Percentiles rank a stretch among this genome's conserved stretches.
phyloP scores from a whole-genome alignment of 257 asterid species.

The Capsicum pubescens region DNA sequence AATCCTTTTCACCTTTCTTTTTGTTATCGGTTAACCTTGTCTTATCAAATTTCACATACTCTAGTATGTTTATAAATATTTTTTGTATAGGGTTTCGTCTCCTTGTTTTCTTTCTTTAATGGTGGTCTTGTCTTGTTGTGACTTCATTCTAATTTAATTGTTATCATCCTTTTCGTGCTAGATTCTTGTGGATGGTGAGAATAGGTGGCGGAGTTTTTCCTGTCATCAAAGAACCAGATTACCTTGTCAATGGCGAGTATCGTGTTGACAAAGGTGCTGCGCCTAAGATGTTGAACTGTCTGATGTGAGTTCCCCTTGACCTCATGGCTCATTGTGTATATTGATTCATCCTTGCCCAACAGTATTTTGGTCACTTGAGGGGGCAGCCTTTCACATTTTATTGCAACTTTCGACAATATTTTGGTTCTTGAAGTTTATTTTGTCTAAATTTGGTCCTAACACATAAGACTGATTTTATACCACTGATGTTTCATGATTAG shows the following conservation, averaged over 20 bases:
- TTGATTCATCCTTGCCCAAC: not conserved
- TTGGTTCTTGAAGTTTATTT: conserved; percentile 19
- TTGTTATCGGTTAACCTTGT: not conserved
- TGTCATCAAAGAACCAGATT: conserved; percentile 95
- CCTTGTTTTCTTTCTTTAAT: conserved; percentile 18
- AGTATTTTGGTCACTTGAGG: not conserved
- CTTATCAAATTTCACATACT: not conserved
- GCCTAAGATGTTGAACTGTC: conserved; percentile 96
- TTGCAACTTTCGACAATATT: not conserved
- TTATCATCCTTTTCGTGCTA: conserved; percentile 41
- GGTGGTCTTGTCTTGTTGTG: conserved; percentile 26
- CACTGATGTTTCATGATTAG: conserved; percentile 45
- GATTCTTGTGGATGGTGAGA: conserved; percentile 99
- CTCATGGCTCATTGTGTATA: not conserved
- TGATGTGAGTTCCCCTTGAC: conserved; percentile 70
- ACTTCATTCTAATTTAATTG: conserved; percentile 33
- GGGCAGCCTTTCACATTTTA: not conserved
- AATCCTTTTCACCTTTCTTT: not conserved
- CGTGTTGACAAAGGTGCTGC: conserved; percentile 99
- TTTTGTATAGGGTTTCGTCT: not conserved
- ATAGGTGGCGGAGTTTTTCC: conserved; percentile 99
- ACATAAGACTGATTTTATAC: not conserved
- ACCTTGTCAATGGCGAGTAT: conserved; percentile 97
- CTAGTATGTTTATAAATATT: not conserved
- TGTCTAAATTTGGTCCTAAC: not conserved